Conservation (phyloP, 192 early-diverging fungal species). For the Dissophora globulifera region DNA sequence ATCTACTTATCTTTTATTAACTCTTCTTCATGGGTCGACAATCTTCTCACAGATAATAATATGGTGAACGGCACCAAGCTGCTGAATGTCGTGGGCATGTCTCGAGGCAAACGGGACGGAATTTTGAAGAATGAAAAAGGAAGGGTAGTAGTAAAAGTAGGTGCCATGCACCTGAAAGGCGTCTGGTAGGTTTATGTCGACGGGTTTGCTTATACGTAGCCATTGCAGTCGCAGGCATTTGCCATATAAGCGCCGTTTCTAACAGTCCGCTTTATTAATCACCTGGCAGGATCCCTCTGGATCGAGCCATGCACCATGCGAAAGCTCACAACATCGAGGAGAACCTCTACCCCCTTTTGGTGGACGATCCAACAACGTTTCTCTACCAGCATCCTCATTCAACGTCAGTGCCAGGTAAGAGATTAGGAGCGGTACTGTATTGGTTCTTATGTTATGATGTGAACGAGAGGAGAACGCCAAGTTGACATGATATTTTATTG, state of each 20-base stretch:
- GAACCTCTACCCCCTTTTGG: constrained; percentile 79
- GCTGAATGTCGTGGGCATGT: constrained; percentile 88
- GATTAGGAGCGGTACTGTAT: no score
- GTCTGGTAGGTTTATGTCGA: constrained; percentile 71
- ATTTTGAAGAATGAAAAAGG: constrained; percentile 91
- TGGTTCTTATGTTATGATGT: no score
- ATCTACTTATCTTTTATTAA: constrained; percentile 12
- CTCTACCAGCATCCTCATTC: constrained; percentile 61
- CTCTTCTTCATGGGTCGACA: not conserved
- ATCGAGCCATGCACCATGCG: constrained; percentile 70
- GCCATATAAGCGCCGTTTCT: no score
- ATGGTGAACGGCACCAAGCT: constrained; percentile 91
- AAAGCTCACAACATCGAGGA: constrained; percentile 77
- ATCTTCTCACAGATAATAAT: constrained; percentile 71
- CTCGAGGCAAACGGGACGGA: constrained; percentile 85
- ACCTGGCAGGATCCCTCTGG: constrained; percentile 53
- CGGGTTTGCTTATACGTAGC: not conserved
- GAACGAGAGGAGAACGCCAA: no score
- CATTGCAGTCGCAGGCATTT: not conserved
- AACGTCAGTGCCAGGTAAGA: constrained; percentile 28
- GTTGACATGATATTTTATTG: not conserved
- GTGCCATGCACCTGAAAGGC: constrained; percentile 88
- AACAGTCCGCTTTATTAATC: no score
- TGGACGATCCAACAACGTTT: constrained; percentile 75
- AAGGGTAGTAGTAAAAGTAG: constrained; percentile 85